Evolutionary conservation across 768 basidiomycete species (phyloP), one percentile per base, ranked within the genome.

Genomic region (Mycena capillaripes): DNA sequence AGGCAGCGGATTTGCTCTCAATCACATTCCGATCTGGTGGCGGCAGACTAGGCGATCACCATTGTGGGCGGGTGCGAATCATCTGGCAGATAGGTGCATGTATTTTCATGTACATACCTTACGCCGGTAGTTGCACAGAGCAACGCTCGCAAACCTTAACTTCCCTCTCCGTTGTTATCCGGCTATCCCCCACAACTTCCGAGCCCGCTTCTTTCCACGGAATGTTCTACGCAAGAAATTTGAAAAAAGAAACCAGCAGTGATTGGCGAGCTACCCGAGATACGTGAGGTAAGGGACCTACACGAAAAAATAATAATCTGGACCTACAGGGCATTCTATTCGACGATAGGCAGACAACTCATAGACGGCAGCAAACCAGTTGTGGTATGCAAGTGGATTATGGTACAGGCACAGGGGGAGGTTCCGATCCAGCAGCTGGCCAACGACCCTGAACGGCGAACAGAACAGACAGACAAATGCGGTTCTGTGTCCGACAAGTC

Each of bases 161-260:
- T 9, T 32, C 17, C 17, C 23, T 21, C 32, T 52, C 66, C 66
- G 66, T 68, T 68, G 66, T 56, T 60, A 68, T n/a, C 56, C 32
- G 32, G 53, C 53, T 27, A 27, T 63, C 29, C 48, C 60, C 23
- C 21, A 65, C 52, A 52, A 34, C 38, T 16, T 44, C 16, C 42
- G 6, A 44, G 14, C 42, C 48, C 56, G 59, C 64, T 32, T 32
- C 60, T 16, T 38, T 38, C 38, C 42, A 34, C 1, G 25, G 59
- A 60, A 69, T 19, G 59, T 69, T 69, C 67, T 29, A 61, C 40
- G 21, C 16, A 46, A n/a, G 12, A 17, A 34, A 69, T 69, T 62
- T 69, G 52, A 62, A 69, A 59, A 67, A 36, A 40, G 25, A 65
- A 9, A 36, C 17, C 19, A 23, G 27, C n/a, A 25, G 3, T 32